phyloP scores from a whole-genome alignment of 345 rosid species.

The Passiflora organensis region DNA sequence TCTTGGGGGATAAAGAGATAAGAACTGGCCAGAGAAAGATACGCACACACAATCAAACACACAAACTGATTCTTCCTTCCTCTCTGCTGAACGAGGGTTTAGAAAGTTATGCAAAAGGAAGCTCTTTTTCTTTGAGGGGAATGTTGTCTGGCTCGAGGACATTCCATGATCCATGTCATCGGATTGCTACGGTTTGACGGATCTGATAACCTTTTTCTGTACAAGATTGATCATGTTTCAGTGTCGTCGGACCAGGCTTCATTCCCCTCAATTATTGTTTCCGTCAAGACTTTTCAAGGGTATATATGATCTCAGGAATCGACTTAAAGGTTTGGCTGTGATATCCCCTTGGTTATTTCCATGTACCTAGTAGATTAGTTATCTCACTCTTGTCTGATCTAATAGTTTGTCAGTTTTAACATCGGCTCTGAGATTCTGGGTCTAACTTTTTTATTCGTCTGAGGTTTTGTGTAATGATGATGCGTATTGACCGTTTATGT shows the following conservation, averaged over 20 bases:
- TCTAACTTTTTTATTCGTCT: too few relatives aligned
- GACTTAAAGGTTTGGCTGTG: too few relatives aligned
- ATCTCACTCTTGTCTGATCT: too few relatives aligned
- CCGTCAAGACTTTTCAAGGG: too few relatives aligned
- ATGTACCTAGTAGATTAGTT: too few relatives aligned
- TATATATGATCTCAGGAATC: too few relatives aligned
- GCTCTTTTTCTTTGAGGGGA: constrained; percentile 71
- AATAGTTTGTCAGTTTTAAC: too few relatives aligned
- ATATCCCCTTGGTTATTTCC: too few relatives aligned
- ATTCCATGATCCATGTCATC: constrained; percentile 17
- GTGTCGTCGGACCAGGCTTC: constrained; percentile 99
- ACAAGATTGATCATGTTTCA: constrained; percentile 21
- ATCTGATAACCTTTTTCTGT: constrained; percentile 8
- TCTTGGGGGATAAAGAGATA: constrained; percentile 43
- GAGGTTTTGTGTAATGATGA: constrained; percentile 23
- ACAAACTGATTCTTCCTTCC: not conserved
- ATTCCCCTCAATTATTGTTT: constrained; percentile 65
- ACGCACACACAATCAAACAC: not conserved
- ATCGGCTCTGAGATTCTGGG: too few relatives aligned
- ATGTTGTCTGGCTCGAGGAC: constrained; percentile 98
- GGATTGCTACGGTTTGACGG: not conserved
- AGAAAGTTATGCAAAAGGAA: constrained; percentile 16
- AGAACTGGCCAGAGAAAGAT: constrained; percentile 4
- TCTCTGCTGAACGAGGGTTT: too few relatives aligned
- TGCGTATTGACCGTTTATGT: constrained; percentile 15